Percentiles rank a stretch among this genome's conserved stretches.
These are phyloP conservation scores for Russula abietina DNA, from an alignment of 768 basidiomycete genomes.

Conservation along the genomic window DNA sequence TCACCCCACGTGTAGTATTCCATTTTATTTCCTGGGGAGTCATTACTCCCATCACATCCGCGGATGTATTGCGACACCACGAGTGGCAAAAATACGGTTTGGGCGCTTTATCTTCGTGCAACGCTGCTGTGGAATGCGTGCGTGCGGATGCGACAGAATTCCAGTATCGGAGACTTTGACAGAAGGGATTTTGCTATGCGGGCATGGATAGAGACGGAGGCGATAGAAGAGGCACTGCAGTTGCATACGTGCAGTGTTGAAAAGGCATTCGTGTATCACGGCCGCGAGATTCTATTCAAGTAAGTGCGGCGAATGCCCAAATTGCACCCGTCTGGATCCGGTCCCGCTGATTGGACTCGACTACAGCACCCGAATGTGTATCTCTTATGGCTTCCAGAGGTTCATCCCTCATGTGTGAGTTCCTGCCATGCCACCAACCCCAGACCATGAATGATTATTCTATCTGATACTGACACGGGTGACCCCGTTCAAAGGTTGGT, in stretches of 20 bases:
- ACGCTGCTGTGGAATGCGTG: conserved; percentile 73
- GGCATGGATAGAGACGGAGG: conserved; percentile 67
- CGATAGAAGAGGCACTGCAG: conserved; percentile 56
- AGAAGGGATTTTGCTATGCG: conserved; percentile 58
- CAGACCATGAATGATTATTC: conserved; percentile 7
- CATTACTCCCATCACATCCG: conserved; percentile 36
- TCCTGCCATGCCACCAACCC: conserved; percentile 25
- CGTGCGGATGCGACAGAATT: conserved; percentile 48
- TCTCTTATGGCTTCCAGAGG: conserved; percentile 62
- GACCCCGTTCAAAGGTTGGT: conserved; percentile 25
- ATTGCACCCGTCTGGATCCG: neutral
- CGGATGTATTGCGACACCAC: conserved; percentile 30
- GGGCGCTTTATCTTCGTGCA: conserved; percentile 66
- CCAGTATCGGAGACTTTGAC: conserved; percentile 40
- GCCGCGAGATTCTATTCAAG: conserved; percentile 74
- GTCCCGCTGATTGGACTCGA: conserved; percentile 14
- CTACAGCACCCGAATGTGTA: conserved; percentile 58
- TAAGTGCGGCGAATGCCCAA: conserved; percentile 33
- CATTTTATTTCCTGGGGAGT: conserved; percentile 70
- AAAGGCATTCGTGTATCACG: conserved; percentile 60
- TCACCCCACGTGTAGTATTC: conserved; percentile 43
- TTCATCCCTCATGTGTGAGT: conserved; percentile 54
- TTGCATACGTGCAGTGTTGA: conserved; percentile 63
- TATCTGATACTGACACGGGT: conserved; percentile 34
- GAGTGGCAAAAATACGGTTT: conserved; percentile 56